phyloP scores from a whole-genome alignment of 805 yeast species.

The Cyberlindnera euphorbiiphila region DNA sequence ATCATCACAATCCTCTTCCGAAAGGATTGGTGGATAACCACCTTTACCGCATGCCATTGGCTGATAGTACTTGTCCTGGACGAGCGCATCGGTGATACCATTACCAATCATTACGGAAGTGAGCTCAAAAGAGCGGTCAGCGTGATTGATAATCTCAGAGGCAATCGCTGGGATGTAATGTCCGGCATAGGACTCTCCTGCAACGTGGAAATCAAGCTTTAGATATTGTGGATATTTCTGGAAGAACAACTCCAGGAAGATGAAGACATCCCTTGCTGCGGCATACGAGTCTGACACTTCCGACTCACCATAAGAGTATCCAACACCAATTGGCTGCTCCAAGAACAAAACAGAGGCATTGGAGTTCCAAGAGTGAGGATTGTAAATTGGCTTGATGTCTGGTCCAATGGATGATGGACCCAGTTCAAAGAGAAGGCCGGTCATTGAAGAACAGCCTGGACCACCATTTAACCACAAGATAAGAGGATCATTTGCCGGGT shows the following conservation, averaged over 20 bases:
- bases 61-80: conserved; percentile 73
- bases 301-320: conserved; percentile 72
- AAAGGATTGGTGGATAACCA: conserved; percentile 72
- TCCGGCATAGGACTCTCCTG: conserved; percentile 85
- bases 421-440: conserved; percentile 86
- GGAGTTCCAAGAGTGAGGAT: conserved; percentile 87
- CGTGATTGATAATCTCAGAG: conserved; percentile 42
- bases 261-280: conserved; percentile 85
- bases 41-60: conserved; percentile 96
- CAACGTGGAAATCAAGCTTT: conserved; percentile 61
- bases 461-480: conserved; percentile 92
- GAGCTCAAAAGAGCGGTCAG: conserved; percentile 57
- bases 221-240: conserved; percentile 73
- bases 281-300: conserved; percentile 68
- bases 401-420: conserved; percentile 79
- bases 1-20: conserved; percentile 61
- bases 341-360: conserved; percentile 88
- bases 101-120: conserved; percentile 86
- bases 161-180: conserved; percentile 76
- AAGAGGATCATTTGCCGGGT: conserved; percentile 82
- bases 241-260: conserved; percentile 80
- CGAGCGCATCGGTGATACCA: conserved; percentile 83
- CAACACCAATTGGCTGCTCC: conserved; percentile 93
- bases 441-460: conserved; percentile 91
- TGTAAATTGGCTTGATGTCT: conserved; percentile 62